Evolutionary conservation across 805 yeast species (phyloP).

Genomic region (Jamesozyma piceae): DNA sequence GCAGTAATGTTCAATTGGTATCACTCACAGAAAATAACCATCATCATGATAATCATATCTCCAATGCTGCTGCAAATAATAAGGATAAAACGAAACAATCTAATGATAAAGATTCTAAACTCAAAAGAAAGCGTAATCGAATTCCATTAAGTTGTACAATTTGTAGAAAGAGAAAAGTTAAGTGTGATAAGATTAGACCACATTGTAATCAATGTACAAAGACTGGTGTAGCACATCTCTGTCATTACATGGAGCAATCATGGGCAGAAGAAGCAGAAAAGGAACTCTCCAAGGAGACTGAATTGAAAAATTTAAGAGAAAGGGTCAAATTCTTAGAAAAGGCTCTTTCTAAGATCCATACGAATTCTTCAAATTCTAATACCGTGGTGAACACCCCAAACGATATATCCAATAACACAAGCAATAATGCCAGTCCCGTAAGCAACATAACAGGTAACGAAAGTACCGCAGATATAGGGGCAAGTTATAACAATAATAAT

Average conservation of each 20-base stretch:
- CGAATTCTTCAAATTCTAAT: constrained; percentile 4
- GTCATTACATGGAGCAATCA: constrained; percentile 49
- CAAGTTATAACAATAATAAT: not conserved
- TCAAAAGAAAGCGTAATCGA: constrained; percentile 37
- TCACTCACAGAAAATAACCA: too few species aligned
- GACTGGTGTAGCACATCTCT: constrained; percentile 49
- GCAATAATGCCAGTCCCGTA: not conserved
- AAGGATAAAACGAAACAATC: not conserved
- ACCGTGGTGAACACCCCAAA: constrained; percentile 17
- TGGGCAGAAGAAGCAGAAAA: constrained; percentile 47
- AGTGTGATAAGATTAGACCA: constrained; percentile 43
- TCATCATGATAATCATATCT: not conserved
- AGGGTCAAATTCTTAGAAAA: constrained; percentile 46
- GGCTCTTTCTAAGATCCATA: constrained; percentile 29
- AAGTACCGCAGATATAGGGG: not conserved
- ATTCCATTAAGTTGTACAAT: constrained; percentile 40
- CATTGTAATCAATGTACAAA: constrained; percentile 48
- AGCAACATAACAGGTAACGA: not conserved
- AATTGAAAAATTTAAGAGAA: constrained; percentile 44
- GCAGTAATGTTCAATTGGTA: too few species aligned
- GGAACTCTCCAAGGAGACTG: constrained; percentile 39
- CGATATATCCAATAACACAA: constrained; percentile 7
- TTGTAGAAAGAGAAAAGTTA: constrained; percentile 43
- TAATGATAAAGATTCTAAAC: constrained; percentile 7
- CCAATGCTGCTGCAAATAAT: too few species aligned